Conservation (phyloP, 345 rosid species). For the Salix exigua region DNA sequence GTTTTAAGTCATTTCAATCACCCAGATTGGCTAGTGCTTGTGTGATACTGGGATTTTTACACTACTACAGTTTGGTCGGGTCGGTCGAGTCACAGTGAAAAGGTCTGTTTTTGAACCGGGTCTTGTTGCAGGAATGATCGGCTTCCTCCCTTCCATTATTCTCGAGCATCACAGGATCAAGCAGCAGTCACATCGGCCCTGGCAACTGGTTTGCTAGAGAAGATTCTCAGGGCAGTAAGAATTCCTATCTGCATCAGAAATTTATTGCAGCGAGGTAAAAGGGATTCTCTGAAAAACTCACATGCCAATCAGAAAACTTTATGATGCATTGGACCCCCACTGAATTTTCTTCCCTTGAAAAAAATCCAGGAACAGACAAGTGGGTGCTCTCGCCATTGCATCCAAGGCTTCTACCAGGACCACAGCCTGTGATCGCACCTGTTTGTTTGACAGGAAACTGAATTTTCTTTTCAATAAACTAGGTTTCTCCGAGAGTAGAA, state of each 20-base stretch:
- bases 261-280: neutral
- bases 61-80: no score
- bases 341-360: neutral
- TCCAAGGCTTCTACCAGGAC: neutral
- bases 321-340: neutral
- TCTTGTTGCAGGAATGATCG: no score
- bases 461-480: neutral
- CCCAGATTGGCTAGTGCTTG: no score
- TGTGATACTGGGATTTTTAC: no score
- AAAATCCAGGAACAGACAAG: neutral
- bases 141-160: no score
- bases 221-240: neutral
- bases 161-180: no score
- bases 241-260: no score
- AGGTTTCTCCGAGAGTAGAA: neutral
- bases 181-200: no score
- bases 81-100: no score
- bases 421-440: neutral
- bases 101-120: no score
- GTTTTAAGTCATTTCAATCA: no score
- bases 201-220: no score
- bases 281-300: slow-evolving; percentile 6
- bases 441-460: neutral
- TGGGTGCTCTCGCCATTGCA: neutral
- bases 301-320: neutral